Base-by-base conservation (phyloP, 345 rosid species). In the Acer negundo region DNA sequence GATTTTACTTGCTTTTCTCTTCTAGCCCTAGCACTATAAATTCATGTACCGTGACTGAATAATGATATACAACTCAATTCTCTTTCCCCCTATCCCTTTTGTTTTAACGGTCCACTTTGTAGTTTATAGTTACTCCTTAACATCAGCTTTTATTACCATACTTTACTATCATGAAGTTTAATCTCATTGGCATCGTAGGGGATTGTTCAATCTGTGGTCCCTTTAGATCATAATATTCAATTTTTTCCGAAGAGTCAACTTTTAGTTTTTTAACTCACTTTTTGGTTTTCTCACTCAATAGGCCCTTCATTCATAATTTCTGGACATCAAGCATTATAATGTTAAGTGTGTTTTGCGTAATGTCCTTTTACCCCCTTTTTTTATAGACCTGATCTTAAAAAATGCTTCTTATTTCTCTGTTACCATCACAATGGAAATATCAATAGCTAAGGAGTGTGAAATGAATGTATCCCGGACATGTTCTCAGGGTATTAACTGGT, bases 211-310 rank as follows among this genome's bases (percentile, higher is more conserved):
- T 26, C 31, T 23, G 26, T 9, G 10, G 16, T 42, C 23, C 51
- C 26, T 17, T 35, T 56, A 46, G 28, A 5, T 15, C 20, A 55
- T 2, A n/a, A 9, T 72, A 55, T n/a, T 55, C 63, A 28, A 35
- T 6, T n/a, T 55, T 71, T 49, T 24, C 22, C 26, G 23, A 17
- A 4, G 49, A 31, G 3, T 55, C 15, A 56, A 31, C 28, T 56
- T n/a, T 56, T 35, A 47, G 35, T 35, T 19, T 56, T 31, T 31
- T 31, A 47, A n/a, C 10, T 65, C 64, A 31, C 49, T 28, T 17
- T 63, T 71, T 71, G 31, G 47, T 62, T 71, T 71, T 31, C 35
- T 68, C 16, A 55, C 31, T 47, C 64, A 71, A 16, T 55, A 53
- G 10, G 17, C 19, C 42, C 11, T 31, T 17, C 6, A 31, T 19